Conservation (phyloP, 2,329 filamentous ascomycete species). For the Beauveria sp. region DNA sequence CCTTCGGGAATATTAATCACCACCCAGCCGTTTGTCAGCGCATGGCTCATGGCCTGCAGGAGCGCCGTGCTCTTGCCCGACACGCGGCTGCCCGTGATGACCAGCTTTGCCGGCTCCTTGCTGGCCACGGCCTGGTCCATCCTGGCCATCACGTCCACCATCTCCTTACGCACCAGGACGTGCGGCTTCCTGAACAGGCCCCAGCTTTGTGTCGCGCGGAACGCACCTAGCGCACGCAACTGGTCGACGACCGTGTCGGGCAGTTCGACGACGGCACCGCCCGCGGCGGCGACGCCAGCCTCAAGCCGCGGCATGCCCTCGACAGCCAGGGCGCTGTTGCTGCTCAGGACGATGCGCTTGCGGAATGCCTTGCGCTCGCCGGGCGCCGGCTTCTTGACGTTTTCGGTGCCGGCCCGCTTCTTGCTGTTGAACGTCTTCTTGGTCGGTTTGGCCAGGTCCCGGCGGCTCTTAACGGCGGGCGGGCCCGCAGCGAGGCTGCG, state of each 20-base stretch:
- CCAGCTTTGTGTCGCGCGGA: conserved; percentile 88
- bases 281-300: conserved; percentile 41
- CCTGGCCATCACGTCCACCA: conserved; percentile 59
- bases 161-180: conserved; percentile 69
- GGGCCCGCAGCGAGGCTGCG: conserved; percentile 19
- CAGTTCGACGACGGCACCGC: conserved; percentile 62
- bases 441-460: conserved; percentile 29
- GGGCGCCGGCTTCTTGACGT: conserved; percentile 50
- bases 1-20: conserved; percentile 79
- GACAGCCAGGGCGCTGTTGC: conserved; percentile 83
- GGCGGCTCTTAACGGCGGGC: conserved; percentile 25
- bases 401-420: conserved; percentile 35
- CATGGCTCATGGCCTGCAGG: conserved; percentile 76
- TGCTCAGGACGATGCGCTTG: conserved; percentile 86
- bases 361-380: conserved; percentile 83
- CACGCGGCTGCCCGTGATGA: conserved; percentile 65
- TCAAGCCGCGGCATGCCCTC: conserved; percentile 56
- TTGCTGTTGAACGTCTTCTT: conserved; percentile 41
- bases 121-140: conserved; percentile 47
- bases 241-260: conserved; percentile 66
- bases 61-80: conserved; percentile 83
- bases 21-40: conserved; percentile 75
- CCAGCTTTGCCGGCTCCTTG: conserved; percentile 51
- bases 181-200: conserved; percentile 75
- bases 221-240: conserved; percentile 76